Evolutionary conservation across 1,139 yeast species (phyloP), one percentile per base, ranked within the genome.

Genomic region (Candida sp.): DNA sequence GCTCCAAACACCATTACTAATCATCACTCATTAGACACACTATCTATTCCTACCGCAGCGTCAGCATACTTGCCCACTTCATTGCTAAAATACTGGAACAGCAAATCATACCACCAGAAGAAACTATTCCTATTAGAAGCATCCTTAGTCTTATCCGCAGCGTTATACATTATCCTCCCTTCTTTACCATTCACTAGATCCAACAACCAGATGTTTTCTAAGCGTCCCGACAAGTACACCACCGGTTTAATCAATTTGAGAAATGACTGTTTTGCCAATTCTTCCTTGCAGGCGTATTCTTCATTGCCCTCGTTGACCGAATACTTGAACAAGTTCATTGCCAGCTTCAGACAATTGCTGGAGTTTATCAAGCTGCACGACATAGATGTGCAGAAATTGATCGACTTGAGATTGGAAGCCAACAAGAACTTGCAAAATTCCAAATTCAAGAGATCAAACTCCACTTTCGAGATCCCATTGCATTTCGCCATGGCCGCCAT

Each of bases 231-330:
- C 61, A 86, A 81, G 58, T 76, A 84, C 63, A 88, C 97, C 12
- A 90, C 96, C 0, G 98, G 98, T 3, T 73, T 93, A 44, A 77
- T 86, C 58, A 94, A 93, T 66, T 77, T 86, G 57, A 82, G 94
- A 53, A 90, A 90, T 61, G 97, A 92, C 65, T 93, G 98, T 67
- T 93, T 90, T 70, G 97, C 97, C 54, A 93, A 94, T 63, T 84
- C 96, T n/a, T 86, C 93, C 1, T 65, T 94, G 25, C 98, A 93
- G 66, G 96, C 97, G 0, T 80, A 93, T 54, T 85, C 91, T 12
- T 73, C 96, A 0, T 68, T 90, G 31, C 87, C 92, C 0, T 77
- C 78, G 0, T 67, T 92, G 48, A 84, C 86, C 32, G 76, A 72
- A 12, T 92, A 90, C 61, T 72, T 92, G 54, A 83, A 82, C 57